Conservation (phyloP, 371 early-diverging fungal species). For the Mortierella sp. region DNA sequence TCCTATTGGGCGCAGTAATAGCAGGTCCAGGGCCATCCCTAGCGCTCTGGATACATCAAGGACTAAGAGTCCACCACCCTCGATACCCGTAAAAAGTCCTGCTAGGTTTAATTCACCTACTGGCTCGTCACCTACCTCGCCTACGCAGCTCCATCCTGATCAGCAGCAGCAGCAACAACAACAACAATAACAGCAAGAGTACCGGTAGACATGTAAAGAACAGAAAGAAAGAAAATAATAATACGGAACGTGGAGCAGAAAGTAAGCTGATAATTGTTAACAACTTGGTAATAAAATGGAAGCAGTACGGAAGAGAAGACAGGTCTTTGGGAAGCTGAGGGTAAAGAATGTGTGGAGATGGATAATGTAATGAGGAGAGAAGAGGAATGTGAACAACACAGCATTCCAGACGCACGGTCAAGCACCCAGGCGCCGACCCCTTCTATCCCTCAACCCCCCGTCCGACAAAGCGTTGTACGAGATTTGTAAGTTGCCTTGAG, state of each 20-base stretch:
- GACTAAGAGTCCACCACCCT: slow-evolving; percentile 10
- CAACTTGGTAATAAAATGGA: too few species aligned
- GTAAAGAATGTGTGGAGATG: too few species aligned
- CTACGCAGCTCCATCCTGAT: neutral
- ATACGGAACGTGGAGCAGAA: too few species aligned
- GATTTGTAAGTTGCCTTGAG: neutral
- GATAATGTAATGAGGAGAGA: too few species aligned
- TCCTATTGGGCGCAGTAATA: neutral
- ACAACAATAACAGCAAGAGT: neutral
- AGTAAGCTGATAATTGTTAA: too few species aligned
- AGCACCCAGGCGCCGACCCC: too few species aligned
- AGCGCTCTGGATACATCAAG: slow-evolving; percentile 4
- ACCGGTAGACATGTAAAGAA: neutral
- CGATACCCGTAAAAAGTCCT: slow-evolving; percentile 41
- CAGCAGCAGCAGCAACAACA: too few species aligned
- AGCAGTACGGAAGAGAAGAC: too few species aligned
- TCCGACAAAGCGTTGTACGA: neutral
- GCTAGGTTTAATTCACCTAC: slow-evolving; percentile 13
- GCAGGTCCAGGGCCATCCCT: neutral
- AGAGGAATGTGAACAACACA: too few species aligned
- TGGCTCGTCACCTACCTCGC: slow-evolving; percentile 1
- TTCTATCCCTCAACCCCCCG: too few species aligned
- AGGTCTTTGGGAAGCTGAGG: too few species aligned
- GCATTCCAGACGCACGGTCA: too few species aligned
- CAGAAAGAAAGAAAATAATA: neutral